These are phyloP conservation scores for Colletotrichum neosansevieriae DNA, from an alignment of 2,329 filamentous ascomycete genomes.

Conservation along the genomic window DNA sequence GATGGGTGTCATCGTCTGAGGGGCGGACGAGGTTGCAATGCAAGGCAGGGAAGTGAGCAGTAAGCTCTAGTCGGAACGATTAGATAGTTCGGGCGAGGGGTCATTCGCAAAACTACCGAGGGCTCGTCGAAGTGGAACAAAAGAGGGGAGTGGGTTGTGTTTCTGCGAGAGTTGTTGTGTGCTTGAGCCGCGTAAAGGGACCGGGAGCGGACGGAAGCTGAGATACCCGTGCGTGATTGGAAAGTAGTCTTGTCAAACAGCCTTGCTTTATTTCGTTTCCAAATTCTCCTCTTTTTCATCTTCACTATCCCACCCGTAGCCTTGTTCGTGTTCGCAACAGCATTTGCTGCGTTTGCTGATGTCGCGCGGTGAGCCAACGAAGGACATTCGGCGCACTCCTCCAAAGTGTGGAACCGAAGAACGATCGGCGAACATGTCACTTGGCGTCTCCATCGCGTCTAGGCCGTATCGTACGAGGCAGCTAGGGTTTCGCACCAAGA, in stretches of 20 bases:
- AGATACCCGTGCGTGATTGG: constrained; percentile 34
- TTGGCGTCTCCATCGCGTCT: background rate
- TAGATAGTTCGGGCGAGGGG: constrained; percentile 21
- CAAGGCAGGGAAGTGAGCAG: constrained; percentile 11
- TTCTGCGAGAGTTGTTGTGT: background rate
- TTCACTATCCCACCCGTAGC: background rate
- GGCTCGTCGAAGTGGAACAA: too few species aligned
- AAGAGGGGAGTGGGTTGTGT: too few species aligned
- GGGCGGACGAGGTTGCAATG: constrained; percentile 1
- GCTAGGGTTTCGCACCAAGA: constrained; percentile 8
- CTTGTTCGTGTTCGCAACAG: constrained; percentile 4
- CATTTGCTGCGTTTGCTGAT: background rate
- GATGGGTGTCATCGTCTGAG: constrained; percentile 28
- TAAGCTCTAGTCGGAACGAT: background rate
- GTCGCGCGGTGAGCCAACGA: background rate
- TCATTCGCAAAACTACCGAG: too few species aligned
- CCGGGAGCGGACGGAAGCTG: constrained; percentile 31
- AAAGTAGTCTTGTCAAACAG: background rate
- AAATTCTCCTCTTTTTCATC: background rate
- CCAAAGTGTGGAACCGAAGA: background rate
- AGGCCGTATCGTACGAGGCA: background rate
- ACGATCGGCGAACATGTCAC: background rate
- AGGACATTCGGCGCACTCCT: too few species aligned
- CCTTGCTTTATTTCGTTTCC: constrained; percentile 3
- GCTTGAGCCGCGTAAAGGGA: constrained; percentile 5